Base-by-base conservation (phyloP, 2,329 filamentous ascomycete genomes). In the Colletotrichum incanum region DNA sequence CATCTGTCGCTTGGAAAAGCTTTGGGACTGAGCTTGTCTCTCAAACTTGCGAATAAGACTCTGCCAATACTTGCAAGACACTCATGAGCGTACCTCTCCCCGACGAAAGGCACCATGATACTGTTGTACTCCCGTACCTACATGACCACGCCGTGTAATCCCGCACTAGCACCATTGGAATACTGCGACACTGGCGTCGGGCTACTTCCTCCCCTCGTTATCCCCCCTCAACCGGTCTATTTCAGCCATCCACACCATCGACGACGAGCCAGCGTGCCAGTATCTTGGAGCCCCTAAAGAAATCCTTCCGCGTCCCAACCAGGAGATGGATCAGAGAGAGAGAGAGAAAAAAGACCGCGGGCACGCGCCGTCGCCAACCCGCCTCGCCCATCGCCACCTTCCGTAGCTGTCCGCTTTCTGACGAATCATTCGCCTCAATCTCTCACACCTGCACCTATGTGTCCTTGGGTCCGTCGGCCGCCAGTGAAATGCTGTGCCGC, bases 341-440 rank as follows among this genome's bases (percentile, higher is more conserved):
- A 20, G 5, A 23, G n/a, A 34, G 18, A 1, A 45, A 23, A 62
- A 34, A 45, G 16, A 62, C 28, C 28, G 39, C 20, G 23, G 47
- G 54, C 37, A 55, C 50, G 65, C 65, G 41, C 28, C 58, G 58
- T 45, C 58, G 55, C 43, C 18, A 59, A 43, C 16, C 58, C 55
- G 65, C 49, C 47, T 55, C 16, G 6, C 70, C 49, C 37, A 50
- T 62, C 26, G 61, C 67, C 67, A 73, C 60, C 66, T 60, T 65
- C 59, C 43, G 41, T 43, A 61, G 45, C 60, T 54, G 52, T 55
- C 45, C 59, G 45, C 59, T 63, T 61, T 43, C 23, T 45, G 31
- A 70, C 65, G 58, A 72, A 72, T 69, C 50, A 69, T 26, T 31
- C 34, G 43, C 11, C 31, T 54, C 65, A 34, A 47, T 71, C 50